These are phyloP conservation scores for Cladosporium sp. DNA, from an alignment of 2,329 filamentous ascomycete species.

Conservation along the genomic window DNA sequence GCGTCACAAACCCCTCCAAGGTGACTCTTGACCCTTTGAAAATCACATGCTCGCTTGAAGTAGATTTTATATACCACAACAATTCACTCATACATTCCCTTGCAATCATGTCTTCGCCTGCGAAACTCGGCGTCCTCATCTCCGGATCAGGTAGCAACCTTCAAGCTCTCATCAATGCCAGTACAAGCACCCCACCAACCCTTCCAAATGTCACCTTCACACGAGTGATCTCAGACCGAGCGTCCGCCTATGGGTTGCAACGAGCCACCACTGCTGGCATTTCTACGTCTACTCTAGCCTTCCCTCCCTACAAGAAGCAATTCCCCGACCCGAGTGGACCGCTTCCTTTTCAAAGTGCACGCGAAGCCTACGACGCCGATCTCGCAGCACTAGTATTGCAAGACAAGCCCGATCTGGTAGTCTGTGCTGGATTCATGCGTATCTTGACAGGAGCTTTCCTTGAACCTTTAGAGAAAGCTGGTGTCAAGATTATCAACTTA, in stretches of 20 bases:
- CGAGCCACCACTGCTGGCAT: slow-evolving; percentile 60
- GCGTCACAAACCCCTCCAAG: slow-evolving; percentile 1
- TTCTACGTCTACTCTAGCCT: slow-evolving; percentile 75
- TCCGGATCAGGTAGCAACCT: slow-evolving; percentile 74
- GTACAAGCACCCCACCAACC: slow-evolving; percentile 47
- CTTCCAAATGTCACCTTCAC: slow-evolving; percentile 53
- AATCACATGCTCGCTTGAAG: background rate
- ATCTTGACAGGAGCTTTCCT: slow-evolving; percentile 69
- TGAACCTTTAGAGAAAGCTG: slow-evolving; percentile 58
- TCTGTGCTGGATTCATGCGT: slow-evolving; percentile 86
- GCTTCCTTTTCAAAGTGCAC: slow-evolving; percentile 41
- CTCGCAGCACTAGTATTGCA: slow-evolving; percentile 64
- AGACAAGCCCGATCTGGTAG: slow-evolving; percentile 67
- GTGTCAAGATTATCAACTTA: slow-evolving; percentile 72
- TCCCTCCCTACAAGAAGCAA: slow-evolving; percentile 69
- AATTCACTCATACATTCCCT: background rate
- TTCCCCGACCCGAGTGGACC: slow-evolving; percentile 52
- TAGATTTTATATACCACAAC: background rate
- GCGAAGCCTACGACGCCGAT: slow-evolving; percentile 69
- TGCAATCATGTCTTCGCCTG: slow-evolving; percentile 12
- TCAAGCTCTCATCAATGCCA: slow-evolving; percentile 69
- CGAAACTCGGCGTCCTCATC: slow-evolving; percentile 42
- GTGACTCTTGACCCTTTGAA: background rate
- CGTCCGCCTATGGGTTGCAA: slow-evolving; percentile 60
- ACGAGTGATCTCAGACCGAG: slow-evolving; percentile 63